These are phyloP conservation scores for Immersiella caudata DNA, from an alignment of 495 filamentous ascomycete species.

Conservation along the genomic window DNA sequence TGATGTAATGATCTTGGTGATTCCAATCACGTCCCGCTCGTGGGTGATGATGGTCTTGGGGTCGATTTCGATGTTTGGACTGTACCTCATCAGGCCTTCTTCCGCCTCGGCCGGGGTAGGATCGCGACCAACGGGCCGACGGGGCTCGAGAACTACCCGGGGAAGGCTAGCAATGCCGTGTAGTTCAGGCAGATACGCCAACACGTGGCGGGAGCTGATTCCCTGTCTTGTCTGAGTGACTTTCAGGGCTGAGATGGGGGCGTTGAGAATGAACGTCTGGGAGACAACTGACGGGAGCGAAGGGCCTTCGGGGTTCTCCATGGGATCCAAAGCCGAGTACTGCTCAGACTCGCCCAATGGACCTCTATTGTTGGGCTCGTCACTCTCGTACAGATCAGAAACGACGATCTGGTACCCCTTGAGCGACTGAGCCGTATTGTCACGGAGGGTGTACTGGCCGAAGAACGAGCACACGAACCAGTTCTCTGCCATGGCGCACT, in stretches of 20 bases:
- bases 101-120: conserved; percentile 75
- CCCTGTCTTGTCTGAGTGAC: conserved; percentile 91
- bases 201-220: conserved; percentile 81
- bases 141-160: conserved; percentile 75
- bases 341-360: conserved; percentile 67
- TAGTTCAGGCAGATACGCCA: conserved; percentile 71
- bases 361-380: conserved; percentile 81
- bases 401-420: conserved; percentile 88
- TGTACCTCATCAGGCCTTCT: conserved; percentile 81
- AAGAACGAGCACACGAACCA: conserved; percentile 94
- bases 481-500: conserved; percentile 84
- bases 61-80: conserved; percentile 78
- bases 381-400: conserved; percentile 87
- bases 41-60: conserved; percentile 83
- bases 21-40: conserved; percentile 74
- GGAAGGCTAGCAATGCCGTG: conserved; percentile 80
- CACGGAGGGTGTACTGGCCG: conserved; percentile 56
- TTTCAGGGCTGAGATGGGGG: conserved; percentile 73
- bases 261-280: conserved; percentile 76
- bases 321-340: conserved; percentile 70
- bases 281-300: conserved; percentile 69
- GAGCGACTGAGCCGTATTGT: conserved; percentile 56
- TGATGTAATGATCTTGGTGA: conserved; percentile 68
- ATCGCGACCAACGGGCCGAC: conserved; percentile 85
- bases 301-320: conserved; percentile 46